Conservation (phyloP, 768 basidiomycete genomes). For the Serendipita indica region DNA sequence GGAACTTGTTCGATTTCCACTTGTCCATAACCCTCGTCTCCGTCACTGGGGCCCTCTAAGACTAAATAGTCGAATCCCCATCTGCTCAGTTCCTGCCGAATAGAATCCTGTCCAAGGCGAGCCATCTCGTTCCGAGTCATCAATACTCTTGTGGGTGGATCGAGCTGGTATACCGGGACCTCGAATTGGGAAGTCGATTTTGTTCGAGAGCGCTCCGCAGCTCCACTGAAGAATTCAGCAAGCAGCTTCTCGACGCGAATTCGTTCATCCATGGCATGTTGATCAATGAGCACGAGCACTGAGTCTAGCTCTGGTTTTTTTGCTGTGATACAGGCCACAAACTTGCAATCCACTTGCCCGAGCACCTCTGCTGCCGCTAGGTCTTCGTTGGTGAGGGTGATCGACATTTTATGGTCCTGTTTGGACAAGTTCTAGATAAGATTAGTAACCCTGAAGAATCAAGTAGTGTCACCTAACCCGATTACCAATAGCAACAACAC, state of each 20-base stretch:
- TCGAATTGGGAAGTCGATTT: too few relatives aligned
- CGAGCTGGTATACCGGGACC: too few relatives aligned
- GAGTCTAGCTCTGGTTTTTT: slow-evolving; percentile 17
- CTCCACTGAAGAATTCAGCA: too few relatives aligned
- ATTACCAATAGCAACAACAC: too few relatives aligned
- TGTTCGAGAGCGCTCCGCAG: too few relatives aligned
- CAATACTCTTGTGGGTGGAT: slow-evolving; percentile 45
- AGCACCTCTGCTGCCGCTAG: slow-evolving; percentile 47
- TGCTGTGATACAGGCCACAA: slow-evolving; percentile 59
- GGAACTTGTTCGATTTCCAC: slow-evolving; percentile 12
- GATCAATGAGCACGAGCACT: slow-evolving; percentile 71
- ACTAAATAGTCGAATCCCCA: slow-evolving; percentile 30
- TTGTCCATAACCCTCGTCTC: too few relatives aligned
- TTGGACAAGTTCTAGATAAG: too few relatives aligned
- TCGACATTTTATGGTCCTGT: too few relatives aligned
- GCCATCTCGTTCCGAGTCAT: slow-evolving; percentile 51
- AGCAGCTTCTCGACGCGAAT: slow-evolving; percentile 80
- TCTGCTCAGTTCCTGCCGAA: slow-evolving; percentile 34
- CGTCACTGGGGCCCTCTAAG: too few relatives aligned
- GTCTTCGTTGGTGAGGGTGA: slow-evolving; percentile 34
- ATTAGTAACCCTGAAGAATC: too few relatives aligned
- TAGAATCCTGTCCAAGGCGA: slow-evolving; percentile 29
- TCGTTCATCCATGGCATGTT: slow-evolving; percentile 97
- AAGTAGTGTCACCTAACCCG: too few relatives aligned
- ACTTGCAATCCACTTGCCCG: slow-evolving; percentile 82